phyloP scores from a whole-genome alignment of 345 rosid species.

The Ceriops decandra region DNA sequence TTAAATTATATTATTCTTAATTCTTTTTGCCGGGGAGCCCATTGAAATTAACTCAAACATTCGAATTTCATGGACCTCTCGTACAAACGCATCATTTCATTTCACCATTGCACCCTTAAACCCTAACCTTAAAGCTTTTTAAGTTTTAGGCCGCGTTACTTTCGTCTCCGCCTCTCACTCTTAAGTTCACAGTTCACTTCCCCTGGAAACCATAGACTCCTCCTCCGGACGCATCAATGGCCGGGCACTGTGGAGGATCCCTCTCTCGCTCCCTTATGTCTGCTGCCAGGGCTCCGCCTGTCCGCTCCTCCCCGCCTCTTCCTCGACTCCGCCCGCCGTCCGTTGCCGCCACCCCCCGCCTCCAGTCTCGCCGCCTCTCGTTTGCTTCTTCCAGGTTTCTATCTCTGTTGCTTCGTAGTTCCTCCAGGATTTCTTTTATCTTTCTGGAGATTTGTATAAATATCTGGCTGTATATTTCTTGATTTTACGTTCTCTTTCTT shows the following conservation, averaged over 20 bases:
- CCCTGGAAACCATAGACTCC: background rate
- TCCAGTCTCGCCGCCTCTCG: constrained; percentile 53
- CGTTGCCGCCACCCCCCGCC: constrained; percentile 43
- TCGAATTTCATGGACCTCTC: too few relatives aligned
- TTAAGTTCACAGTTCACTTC: background rate
- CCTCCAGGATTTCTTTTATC: background rate
- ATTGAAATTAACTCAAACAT: too few relatives aligned
- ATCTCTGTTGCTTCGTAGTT: background rate
- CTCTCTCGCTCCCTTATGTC: constrained; percentile 45
- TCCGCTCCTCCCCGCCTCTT: constrained; percentile 49
- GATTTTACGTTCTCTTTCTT: background rate
- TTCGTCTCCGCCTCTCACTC: background rate
- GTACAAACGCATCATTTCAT: background rate
- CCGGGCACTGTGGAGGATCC: constrained; percentile 45
- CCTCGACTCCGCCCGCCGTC: constrained; percentile 70
- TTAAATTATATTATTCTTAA: too few relatives aligned
- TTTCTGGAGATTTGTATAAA: background rate
- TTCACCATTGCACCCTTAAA: background rate
- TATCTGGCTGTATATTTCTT: background rate
- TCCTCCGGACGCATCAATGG: constrained; percentile 27
- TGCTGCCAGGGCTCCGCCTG: constrained; percentile 56
- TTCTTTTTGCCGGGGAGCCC: too few relatives aligned
- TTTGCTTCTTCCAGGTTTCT: constrained; percentile 56
- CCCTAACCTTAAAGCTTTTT: constrained; percentile 3
- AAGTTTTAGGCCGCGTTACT: too few relatives aligned